Conservation (phyloP, 2,329 filamentous ascomycete species). For the Xylariaceae sp. region DNA sequence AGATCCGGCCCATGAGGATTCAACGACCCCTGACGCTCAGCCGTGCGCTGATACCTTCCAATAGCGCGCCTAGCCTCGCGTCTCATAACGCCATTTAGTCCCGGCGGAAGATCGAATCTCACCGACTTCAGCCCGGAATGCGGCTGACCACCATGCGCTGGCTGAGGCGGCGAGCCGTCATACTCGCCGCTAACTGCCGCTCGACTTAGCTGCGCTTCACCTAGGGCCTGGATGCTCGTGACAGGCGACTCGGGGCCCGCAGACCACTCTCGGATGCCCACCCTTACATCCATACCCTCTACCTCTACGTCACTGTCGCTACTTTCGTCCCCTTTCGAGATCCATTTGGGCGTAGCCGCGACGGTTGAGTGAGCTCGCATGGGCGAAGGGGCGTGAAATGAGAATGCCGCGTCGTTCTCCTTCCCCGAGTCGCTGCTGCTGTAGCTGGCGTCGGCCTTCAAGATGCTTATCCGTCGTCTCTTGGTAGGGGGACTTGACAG, state of each 20-base stretch:
- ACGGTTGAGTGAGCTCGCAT: background rate
- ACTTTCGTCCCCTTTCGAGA: background rate
- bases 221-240: background rate
- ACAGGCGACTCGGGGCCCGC: background rate
- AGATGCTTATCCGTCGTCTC: background rate
- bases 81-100: constrained; percentile 15
- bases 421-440: constrained; percentile 5
- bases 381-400: background rate
- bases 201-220: background rate
- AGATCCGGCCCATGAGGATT: constrained; percentile 1
- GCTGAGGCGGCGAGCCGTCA: background rate
- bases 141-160: background rate
- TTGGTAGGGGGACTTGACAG: background rate
- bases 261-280: background rate
- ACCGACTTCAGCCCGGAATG: constrained; percentile 14
- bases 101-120: constrained; percentile 7
- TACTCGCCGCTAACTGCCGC: background rate
- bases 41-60: constrained; percentile 5
- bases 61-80: constrained; percentile 15
- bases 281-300: background rate
- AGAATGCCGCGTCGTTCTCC: background rate
- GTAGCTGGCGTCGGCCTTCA: background rate
- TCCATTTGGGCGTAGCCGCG: background rate
- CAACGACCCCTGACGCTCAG: constrained; percentile 6
- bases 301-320: background rate